phyloP scores from a whole-genome alignment of 768 basidiomycete species.

The Leccinum rimulosum region DNA sequence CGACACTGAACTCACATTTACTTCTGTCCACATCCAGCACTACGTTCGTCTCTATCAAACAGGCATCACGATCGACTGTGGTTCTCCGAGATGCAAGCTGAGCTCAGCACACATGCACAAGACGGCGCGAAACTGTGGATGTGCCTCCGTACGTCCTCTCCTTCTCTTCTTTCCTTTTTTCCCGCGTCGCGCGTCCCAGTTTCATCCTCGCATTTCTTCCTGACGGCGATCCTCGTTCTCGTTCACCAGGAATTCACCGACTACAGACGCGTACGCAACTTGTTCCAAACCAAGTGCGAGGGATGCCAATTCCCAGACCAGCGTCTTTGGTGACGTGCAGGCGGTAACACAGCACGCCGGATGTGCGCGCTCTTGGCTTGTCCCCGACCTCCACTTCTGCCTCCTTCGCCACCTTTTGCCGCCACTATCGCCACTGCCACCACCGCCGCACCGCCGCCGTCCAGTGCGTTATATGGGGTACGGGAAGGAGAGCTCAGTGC shows the following conservation, averaged over 20 bases:
- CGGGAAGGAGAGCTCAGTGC: neutral
- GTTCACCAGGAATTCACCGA: slow-evolving; percentile 39
- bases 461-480: neutral
- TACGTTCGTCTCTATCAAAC: slow-evolving; percentile 63
- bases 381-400: neutral
- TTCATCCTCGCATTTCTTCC: neutral
- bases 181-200: neutral
- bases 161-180: neutral
- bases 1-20: neutral
- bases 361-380: neutral
- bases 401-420: slow-evolving; percentile 5
- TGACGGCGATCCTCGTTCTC: neutral
- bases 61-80: slow-evolving; percentile 58
- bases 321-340: slow-evolving; percentile 17
- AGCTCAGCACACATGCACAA: slow-evolving; percentile 61
- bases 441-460: neutral
- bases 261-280: slow-evolving; percentile 55
- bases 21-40: slow-evolving; percentile 42
- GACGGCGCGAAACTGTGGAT: slow-evolving; percentile 55
- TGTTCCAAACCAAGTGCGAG: slow-evolving; percentile 67
- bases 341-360: neutral
- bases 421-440: neutral
- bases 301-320: slow-evolving; percentile 42
- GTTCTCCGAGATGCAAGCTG: slow-evolving; percentile 45
- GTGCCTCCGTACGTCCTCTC: slow-evolving; percentile 37